phyloP scores from a whole-genome alignment of 2,329 filamentous ascomycete genomes.

The Ophiostoma perfectum region DNA sequence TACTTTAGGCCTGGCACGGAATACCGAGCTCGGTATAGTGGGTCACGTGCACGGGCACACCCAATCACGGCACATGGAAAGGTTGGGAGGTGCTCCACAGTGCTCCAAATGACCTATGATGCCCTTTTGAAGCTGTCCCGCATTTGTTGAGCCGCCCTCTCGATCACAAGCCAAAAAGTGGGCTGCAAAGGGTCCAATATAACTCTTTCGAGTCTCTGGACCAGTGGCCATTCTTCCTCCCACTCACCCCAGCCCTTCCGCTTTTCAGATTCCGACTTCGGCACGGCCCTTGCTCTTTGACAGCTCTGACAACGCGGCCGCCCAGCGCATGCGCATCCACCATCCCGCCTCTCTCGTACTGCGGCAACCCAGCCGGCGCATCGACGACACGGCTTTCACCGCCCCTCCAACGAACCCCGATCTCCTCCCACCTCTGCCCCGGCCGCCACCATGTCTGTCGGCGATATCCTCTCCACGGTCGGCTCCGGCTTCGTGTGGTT shows the following conservation, averaged over 20 bases:
- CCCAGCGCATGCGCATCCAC: background rate
- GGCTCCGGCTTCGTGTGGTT: conserved; percentile 36
- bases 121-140: background rate
- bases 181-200: background rate
- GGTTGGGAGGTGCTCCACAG: conserved; percentile 7
- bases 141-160: conserved; percentile 12
- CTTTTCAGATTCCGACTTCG: background rate
- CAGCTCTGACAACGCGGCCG: background rate
- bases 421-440: background rate
- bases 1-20: too few relatives aligned
- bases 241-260: background rate
- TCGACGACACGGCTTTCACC: background rate
- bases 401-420: background rate
- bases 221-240: background rate
- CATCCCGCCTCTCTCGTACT: background rate
- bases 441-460: background rate
- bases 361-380: too few relatives aligned
- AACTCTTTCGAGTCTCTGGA: background rate
- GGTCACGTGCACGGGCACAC: background rate
- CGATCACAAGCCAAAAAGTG: conserved; percentile 16
- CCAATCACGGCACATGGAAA: background rate
- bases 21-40: background rate
- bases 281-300: background rate
- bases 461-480: background rate
- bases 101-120: background rate